Evolutionary conservation across 495 filamentous ascomycete species (phyloP), one percentile per base, ranked within the genome.

Genomic region (Hamigera avellanea): DNA sequence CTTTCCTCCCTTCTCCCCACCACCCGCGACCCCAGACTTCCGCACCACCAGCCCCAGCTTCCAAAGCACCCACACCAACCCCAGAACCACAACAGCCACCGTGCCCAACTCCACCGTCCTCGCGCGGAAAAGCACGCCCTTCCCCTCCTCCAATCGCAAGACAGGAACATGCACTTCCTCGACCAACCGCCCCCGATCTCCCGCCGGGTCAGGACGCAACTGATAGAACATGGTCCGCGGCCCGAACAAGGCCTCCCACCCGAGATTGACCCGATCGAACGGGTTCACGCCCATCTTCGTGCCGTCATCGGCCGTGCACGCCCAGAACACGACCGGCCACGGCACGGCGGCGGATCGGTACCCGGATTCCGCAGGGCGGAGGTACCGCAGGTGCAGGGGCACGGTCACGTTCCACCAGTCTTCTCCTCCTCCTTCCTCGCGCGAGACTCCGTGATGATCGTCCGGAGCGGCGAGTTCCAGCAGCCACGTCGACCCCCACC

Each of bases 301-400:
- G 16, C 72, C 82, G 29, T 83, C 81, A 26, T 83, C 76, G 15
- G 75, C 72, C 2, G 69, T 66, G 52, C 91, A 98, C 1, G 87
- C 91, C 89, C 89, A 96, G 66, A 98, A 96, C 1, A 95, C 72
- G 2, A 78, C 72, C 3, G 87, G 93, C 69, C 69, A 78, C 0
- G 85, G 80, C 0, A 94, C 58, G 14, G 52, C 18, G 0, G 49
- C 49, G 2, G 51, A 30, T 13, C 50, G 57, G 35, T 76, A 69
- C 2, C 76, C 75, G 4, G 67, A 62, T 29, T 62, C 56, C 0
- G 63, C 57, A 1, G 80, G 76, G 6, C 51, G 54, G n/a, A 91
- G 65, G 46, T 96, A 96, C 18, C 89, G 81, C 2, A 95, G 69
- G 48, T 98, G 93, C 8, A 93, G 68, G 0, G 91, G 93, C 25